Evolutionary conservation across 2,329 filamentous ascomycete genomes (phyloP).

Genomic region (Cercospora berteroae): DNA sequence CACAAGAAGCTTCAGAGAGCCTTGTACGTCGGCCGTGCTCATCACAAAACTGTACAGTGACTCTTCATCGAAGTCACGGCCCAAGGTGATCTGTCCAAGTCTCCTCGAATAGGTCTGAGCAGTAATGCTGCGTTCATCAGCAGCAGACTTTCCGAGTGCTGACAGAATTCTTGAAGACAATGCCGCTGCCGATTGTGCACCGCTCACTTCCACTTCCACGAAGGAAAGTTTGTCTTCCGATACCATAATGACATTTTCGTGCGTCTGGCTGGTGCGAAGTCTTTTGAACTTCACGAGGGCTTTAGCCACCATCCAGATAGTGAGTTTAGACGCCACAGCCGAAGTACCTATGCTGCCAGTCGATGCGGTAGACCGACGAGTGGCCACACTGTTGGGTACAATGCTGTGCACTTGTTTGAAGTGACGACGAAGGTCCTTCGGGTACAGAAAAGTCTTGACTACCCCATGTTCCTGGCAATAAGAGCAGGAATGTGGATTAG

Average conservation of each 20-base stretch:
- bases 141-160: background rate
- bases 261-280: background rate
- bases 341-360: no score
- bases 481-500: slow-evolving; percentile 1
- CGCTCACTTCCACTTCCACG: background rate
- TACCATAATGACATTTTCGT: background rate
- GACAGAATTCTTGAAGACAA: background rate
- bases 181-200: background rate
- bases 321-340: background rate
- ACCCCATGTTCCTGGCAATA: slow-evolving; percentile 1
- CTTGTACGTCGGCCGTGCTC: background rate
- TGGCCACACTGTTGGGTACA: background rate
- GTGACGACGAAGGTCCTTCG: slow-evolving; percentile 20
- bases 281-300: background rate
- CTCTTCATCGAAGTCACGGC: background rate
- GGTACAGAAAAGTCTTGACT: slow-evolving; percentile 11
- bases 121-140: background rate
- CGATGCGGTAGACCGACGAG: no score
- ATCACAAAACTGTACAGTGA: background rate
- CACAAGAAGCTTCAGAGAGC: background rate
- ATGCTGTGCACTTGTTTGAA: slow-evolving; percentile 11
- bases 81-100: background rate
- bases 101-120: background rate
- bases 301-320: background rate
- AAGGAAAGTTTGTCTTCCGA: background rate